Evolutionary conservation across 2,329 filamentous ascomycete genomes (phyloP).

Genomic region (Colletotrichum siamense): DNA sequence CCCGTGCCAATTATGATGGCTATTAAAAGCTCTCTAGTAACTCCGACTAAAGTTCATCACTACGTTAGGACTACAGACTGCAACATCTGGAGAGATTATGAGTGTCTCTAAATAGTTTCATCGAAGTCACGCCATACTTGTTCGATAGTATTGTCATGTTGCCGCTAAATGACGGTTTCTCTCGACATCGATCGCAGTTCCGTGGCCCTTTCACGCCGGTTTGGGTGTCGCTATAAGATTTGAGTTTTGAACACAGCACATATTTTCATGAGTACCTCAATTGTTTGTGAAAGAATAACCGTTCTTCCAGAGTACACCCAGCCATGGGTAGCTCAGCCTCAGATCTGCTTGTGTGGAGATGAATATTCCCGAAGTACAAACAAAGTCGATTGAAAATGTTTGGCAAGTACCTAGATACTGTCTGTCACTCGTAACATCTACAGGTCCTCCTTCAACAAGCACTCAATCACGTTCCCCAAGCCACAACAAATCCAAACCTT

Average conservation of each 20-base stretch:
- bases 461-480: slow-evolving; percentile 10
- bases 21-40: no score
- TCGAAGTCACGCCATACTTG: neutral
- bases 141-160: neutral
- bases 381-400: neutral
- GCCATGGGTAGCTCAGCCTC: neutral
- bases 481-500: slow-evolving; percentile 11
- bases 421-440: neutral
- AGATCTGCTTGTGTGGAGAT: neutral
- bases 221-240: neutral
- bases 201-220: neutral
- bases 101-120: neutral
- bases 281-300: neutral
- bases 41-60: neutral
- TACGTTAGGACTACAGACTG: neutral
- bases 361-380: neutral
- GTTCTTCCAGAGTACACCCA: neutral
- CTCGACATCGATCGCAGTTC: neutral
- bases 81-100: neutral
- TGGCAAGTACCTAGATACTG: neutral
- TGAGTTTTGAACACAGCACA: neutral
- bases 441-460: neutral
- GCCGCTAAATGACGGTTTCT: neutral
- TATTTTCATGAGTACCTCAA: neutral
- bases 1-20: no score